Evolutionary conservation across 495 filamentous ascomycete genomes (phyloP).

Genomic region (Apiosordaria backusii): DNA sequence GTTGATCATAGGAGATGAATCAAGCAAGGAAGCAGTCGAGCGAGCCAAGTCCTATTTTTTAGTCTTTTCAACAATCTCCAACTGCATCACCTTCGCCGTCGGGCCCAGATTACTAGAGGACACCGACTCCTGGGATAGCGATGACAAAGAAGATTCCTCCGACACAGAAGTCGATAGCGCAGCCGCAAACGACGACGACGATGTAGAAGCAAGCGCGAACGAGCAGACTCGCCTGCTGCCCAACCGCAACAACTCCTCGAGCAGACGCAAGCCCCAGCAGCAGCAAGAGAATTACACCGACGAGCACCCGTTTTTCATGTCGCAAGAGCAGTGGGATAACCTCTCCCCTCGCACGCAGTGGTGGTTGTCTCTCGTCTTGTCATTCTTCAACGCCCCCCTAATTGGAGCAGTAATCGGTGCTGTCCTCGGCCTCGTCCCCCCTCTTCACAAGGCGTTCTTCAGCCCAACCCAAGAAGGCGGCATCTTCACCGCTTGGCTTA

Average conservation of each 20-base stretch:
- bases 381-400: slow-evolving; percentile 62
- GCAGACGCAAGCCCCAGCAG: background rate
- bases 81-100: slow-evolving; percentile 54
- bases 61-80: slow-evolving; percentile 46
- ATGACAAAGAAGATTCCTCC: slow-evolving; percentile 23
- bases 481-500: slow-evolving; percentile 69
- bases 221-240: slow-evolving; percentile 23
- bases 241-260: background rate
- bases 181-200: background rate
- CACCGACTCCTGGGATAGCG: slow-evolving; percentile 23
- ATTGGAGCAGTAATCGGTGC: slow-evolving; percentile 61
- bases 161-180: background rate
- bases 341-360: slow-evolving; percentile 34
- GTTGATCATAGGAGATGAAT: slow-evolving; percentile 41
- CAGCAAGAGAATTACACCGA: slow-evolving; percentile 16
- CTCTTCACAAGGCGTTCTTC: slow-evolving; percentile 66
- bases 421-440: slow-evolving; percentile 59
- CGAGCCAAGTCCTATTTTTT: slow-evolving; percentile 71
- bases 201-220: slow-evolving; percentile 13
- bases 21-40: slow-evolving; percentile 49
- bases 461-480: slow-evolving; percentile 59
- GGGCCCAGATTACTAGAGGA: slow-evolving; percentile 55
- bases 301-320: slow-evolving; percentile 20
- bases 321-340: slow-evolving; percentile 27
- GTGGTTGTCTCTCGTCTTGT: slow-evolving; percentile 40